These are phyloP conservation scores for Cenchrus purpureus DNA, from an alignment of 176 grass and related monocot species.

Conservation along the genomic window DNA sequence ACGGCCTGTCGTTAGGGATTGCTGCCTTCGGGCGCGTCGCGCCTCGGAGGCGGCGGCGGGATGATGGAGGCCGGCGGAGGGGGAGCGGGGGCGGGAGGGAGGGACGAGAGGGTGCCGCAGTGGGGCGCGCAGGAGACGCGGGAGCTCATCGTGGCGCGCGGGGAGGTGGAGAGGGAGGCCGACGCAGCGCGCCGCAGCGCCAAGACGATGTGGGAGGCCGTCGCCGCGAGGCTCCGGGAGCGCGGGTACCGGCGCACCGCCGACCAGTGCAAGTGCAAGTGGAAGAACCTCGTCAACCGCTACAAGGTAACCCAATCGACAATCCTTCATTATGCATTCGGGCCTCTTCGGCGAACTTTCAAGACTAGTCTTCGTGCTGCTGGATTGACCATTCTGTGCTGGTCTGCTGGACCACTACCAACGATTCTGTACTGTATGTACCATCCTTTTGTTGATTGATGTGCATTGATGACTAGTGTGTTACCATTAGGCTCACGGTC, in stretches of 20 bases:
- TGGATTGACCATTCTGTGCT: neutral
- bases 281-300: conserved; percentile 94
- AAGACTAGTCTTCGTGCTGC: neutral
- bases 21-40: neutral
- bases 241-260: conserved; percentile 71
- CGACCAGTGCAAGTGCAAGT: conserved; percentile 99
- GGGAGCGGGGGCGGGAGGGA: conserved; percentile 23
- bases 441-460: neutral
- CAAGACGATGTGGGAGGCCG: conserved; percentile 83
- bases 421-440: neutral
- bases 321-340: neutral
- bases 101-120: conserved; percentile 73
- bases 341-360: neutral
- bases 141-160: conserved; percentile 73
- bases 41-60: neutral
- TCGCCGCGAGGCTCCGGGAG: conserved; percentile 58
- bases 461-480: neutral
- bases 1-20: conserved; percentile 6
- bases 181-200: conserved; percentile 51
- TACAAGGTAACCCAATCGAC: conserved; percentile 57
- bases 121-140: conserved; percentile 83
- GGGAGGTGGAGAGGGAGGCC: conserved; percentile 69
- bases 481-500: conserved; percentile 18
- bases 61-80: conserved; percentile 43
- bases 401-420: neutral